Percentiles rank a stretch among this genome's conserved stretches.
Conservation (phyloP, 2,329 filamentous ascomycete species). For the Aspergillus clavatus region DNA sequence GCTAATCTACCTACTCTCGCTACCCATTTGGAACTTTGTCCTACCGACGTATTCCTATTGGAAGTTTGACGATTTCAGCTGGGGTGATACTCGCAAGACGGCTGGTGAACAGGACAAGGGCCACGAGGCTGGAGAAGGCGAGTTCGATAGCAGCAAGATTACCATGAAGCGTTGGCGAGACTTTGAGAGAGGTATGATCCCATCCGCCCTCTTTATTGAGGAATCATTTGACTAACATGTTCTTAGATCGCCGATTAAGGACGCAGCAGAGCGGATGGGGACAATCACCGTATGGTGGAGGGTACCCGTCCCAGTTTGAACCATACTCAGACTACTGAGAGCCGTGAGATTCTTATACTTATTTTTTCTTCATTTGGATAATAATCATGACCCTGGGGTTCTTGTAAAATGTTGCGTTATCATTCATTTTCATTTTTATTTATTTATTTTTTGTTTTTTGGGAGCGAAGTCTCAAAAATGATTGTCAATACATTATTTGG, state of each 20-base stretch:
- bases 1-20: conserved; percentile 86
- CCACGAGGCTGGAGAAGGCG: conserved; percentile 75
- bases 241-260: conserved; percentile 36
- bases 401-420: background rate
- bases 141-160: conserved; percentile 98
- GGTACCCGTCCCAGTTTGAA: conserved; percentile 32
- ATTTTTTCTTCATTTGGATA: background rate
- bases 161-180: conserved; percentile 99
- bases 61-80: conserved; percentile 99
- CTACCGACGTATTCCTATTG: conserved; percentile 93
- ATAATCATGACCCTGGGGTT: background rate
- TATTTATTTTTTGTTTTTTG: too few relatives aligned
- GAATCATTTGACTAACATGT: conserved; percentile 8
- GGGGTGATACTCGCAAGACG: conserved; percentile 96
- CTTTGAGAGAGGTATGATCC: conserved; percentile 68
- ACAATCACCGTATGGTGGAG: conserved; percentile 12
- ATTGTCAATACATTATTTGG: background rate
- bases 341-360: too few relatives aligned
- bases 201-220: background rate
- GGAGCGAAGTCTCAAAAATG: background rate
- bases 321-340: conserved; percentile 36
- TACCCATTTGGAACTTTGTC: conserved; percentile 97
- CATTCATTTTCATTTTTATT: too few relatives aligned
- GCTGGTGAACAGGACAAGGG: conserved; percentile 87
- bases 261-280: conserved; percentile 16